Evolutionary conservation across 257 asterid genomes (phyloP), one percentile per base, ranked within the genome.

Genomic region (Mitragyna speciosa): DNA sequence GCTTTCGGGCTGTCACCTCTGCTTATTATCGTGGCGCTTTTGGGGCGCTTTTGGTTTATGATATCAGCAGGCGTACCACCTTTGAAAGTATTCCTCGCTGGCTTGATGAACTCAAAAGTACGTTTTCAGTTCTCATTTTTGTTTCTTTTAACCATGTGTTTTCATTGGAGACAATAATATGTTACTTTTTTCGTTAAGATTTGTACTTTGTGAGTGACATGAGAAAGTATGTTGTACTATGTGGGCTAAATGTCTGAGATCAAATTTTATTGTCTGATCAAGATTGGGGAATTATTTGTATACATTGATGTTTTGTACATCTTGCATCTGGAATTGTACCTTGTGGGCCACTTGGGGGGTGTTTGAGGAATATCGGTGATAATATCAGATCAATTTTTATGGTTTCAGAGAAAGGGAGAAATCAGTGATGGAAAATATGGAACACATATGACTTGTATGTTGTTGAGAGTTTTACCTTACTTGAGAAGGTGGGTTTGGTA

Each of bases 11-110:
- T 76, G 96, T 91, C 82, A 91, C 96, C 39, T 91, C 96, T 82
- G 96, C 96, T 82, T 91, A 91, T 77, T 91, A 90, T 82, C 90
- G 96, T 47, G 96, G 96, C 33, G 93, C 96, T 59, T 88, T 91
- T 64, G 95, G 93, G 79, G 95, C 93, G 2, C 91, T 91, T 43
- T 85, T 91, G 78, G 95, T 91, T 75, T 91, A 91, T 78, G 95
- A 91, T 85, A 91, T 91, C 59, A 79, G 79, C 65, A 78, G 93
- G 31, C 76, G 87, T 47, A 82, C 95, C 12, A 91, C 95, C 39
- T 91, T 91, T 82, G 95, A 89, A 10, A 91, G 94, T 45, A 87
- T 91, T 75, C 91, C 93, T 36, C 86, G 96, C n/a, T 91, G 96
- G 96, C 94, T 89, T 54, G 87, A 91, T 75, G 96, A 91, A 71